Conservation (phyloP, 2,329 filamentous ascomycete species). For the Fusarium begoniae region DNA sequence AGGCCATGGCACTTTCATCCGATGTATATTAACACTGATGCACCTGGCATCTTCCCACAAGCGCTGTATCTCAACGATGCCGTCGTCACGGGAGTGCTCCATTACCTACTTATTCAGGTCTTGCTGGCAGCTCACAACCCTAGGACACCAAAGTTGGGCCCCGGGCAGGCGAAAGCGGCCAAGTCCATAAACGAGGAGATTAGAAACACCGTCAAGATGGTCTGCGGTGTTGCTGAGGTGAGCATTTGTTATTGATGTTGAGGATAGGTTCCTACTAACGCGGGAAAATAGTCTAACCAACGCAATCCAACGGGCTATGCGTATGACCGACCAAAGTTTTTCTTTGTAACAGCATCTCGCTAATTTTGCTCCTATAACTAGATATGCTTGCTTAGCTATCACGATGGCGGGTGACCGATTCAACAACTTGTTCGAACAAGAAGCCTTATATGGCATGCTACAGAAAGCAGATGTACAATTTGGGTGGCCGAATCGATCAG, state of each 20-base stretch:
- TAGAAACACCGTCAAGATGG: conserved; percentile 40
- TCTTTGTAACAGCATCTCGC: background rate
- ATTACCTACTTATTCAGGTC: conserved; percentile 43
- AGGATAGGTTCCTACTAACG: background rate
- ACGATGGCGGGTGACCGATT: conserved; percentile 52
- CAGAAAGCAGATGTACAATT: conserved; percentile 43
- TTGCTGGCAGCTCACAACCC: conserved; percentile 44
- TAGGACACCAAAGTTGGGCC: conserved; percentile 39
- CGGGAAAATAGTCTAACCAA: conserved; percentile 29
- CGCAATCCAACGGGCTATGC: conserved; percentile 34
- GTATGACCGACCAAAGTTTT: conserved; percentile 5
- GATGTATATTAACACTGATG: conserved; percentile 34
- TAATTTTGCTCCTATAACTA: conserved; percentile 3
- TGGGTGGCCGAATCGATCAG: conserved; percentile 43
- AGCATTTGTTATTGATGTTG: background rate
- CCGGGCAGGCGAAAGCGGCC: conserved; percentile 39
- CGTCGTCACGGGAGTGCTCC: conserved; percentile 41
- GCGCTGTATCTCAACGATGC: conserved; percentile 42
- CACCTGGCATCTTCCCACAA: conserved; percentile 30
- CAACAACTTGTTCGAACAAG: conserved; percentile 47
- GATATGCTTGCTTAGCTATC: conserved; percentile 43
- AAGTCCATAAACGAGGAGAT: conserved; percentile 42
- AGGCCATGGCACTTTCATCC: conserved; percentile 44
- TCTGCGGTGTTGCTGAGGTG: conserved; percentile 45
- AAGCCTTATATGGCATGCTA: conserved; percentile 49